These are phyloP conservation scores for Cyberlindnera maclurae DNA, from an alignment of 805 yeast species.

Conservation along the genomic window DNA sequence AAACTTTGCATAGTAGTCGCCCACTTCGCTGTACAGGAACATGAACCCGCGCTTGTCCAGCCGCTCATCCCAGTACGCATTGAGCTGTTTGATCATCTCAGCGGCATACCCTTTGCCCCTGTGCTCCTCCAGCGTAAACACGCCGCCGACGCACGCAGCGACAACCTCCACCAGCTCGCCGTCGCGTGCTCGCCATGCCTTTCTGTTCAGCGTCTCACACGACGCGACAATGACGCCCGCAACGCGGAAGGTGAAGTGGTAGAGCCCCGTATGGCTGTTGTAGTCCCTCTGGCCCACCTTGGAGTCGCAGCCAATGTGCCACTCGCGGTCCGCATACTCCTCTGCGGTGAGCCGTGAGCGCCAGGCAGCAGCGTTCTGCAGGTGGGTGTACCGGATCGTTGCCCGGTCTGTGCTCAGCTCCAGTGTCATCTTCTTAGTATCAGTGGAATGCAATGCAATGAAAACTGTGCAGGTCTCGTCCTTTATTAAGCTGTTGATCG, in stretches of 20 bases:
- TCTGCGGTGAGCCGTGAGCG: constrained; percentile 26
- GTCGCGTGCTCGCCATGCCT: constrained; percentile 26
- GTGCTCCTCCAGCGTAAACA: constrained; percentile 40
- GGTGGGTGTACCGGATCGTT: constrained; percentile 29
- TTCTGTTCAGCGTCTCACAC: constrained; percentile 34
- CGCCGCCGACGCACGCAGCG: constrained; percentile 49
- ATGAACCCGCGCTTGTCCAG: constrained; percentile 28
- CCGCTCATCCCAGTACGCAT: constrained; percentile 28
- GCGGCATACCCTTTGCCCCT: constrained; percentile 54
- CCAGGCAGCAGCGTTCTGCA: constrained; percentile 29
- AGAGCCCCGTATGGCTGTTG: constrained; percentile 24
- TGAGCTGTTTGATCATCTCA: constrained; percentile 35
- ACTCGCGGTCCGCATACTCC: constrained; percentile 32
- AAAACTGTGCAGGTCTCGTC: too few relatives aligned
- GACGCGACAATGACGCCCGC: constrained; percentile 29
- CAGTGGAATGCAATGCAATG: too few relatives aligned
- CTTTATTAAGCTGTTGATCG: too few relatives aligned
- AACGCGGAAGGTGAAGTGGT: constrained; percentile 29
- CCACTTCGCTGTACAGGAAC: constrained; percentile 67
- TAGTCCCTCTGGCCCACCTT: constrained; percentile 20
- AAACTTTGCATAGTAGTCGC: constrained; percentile 53
- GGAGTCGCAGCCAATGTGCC: constrained; percentile 23
- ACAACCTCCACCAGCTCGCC: constrained; percentile 25
- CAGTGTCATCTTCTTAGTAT: constrained; percentile 8
- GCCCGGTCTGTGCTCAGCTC: constrained; percentile 25